These are phyloP conservation scores for Breviolum minutum DNA, from an alignment of 73 alveolate species.

Conservation along the genomic window DNA sequence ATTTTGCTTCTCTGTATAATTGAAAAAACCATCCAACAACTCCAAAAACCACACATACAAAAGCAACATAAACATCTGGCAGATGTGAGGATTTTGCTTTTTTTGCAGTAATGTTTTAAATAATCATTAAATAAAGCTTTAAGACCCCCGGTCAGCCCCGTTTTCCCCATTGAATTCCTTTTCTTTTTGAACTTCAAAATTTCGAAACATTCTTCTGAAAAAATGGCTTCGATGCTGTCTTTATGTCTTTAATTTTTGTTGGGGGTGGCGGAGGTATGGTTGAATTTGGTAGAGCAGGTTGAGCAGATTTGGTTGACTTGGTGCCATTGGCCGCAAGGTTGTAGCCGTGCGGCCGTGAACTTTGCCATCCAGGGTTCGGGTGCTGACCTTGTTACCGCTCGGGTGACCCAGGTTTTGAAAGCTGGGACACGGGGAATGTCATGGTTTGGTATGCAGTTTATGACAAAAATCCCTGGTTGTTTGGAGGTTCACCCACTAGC, in stretches of 20 bases:
- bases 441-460: not conserved
- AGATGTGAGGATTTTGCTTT: too few relatives aligned
- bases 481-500: not conserved
- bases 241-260: not conserved
- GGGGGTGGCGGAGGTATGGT: too few relatives aligned
- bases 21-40: too few relatives aligned
- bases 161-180: not conserved
- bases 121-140: too few relatives aligned
- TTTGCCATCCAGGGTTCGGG: conserved; percentile 88
- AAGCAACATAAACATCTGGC: too few relatives aligned
- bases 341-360: conserved; percentile 90
- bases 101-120: too few relatives aligned
- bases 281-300: too few relatives aligned
- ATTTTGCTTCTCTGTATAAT: too few relatives aligned
- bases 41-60: too few relatives aligned
- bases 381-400: conserved; percentile 74
- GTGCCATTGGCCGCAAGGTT: not conserved
- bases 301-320: not conserved
- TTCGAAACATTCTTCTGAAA: not conserved
- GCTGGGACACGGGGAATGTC: not conserved
- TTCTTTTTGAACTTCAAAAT: not conserved
- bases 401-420: not conserved
- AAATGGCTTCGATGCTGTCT: not conserved
- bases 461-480: not conserved
- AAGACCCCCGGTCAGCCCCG: not conserved